Conservation (phyloP, 208 protist genomes). For the Polymyxa betae region DNA sequence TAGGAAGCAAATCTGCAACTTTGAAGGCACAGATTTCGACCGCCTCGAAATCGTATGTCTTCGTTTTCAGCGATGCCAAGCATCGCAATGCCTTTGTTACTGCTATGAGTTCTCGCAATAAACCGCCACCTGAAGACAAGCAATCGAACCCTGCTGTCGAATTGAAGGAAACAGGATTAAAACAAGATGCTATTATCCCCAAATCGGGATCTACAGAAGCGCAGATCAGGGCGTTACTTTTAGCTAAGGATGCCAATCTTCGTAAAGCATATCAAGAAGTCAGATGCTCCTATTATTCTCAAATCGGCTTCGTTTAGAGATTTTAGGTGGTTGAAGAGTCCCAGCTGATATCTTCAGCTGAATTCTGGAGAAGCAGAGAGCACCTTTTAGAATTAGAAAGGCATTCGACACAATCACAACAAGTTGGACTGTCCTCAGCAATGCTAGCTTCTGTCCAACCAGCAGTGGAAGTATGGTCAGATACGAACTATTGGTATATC, state of each 20-base stretch:
- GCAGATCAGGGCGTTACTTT: constrained; percentile 30
- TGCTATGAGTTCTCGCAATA: background rate
- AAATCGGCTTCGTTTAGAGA: background rate
- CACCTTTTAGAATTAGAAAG: constrained; percentile 17
- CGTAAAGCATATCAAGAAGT: constrained; percentile 25
- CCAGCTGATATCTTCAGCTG: constrained; percentile 24
- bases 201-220: background rate
- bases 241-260: background rate
- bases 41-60: constrained; percentile 23
- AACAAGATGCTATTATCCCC: background rate
- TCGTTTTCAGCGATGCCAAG: constrained; percentile 15
- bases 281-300: background rate
- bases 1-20: background rate
- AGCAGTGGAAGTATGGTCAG: background rate
- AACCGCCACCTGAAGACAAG: background rate
- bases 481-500: background rate
- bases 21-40: constrained; percentile 26
- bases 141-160: background rate
- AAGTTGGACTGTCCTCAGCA: constrained; percentile 22
- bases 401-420: constrained; percentile 34
- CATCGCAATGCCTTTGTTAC: background rate
- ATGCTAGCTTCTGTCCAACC: constrained; percentile 11
- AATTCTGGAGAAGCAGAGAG: constrained; percentile 9
- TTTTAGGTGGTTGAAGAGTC: constrained; percentile 17
- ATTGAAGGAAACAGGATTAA: background rate